Conservation (phyloP, 1,139 yeast genomes). For the Saccharomyces hybrid region DNA sequence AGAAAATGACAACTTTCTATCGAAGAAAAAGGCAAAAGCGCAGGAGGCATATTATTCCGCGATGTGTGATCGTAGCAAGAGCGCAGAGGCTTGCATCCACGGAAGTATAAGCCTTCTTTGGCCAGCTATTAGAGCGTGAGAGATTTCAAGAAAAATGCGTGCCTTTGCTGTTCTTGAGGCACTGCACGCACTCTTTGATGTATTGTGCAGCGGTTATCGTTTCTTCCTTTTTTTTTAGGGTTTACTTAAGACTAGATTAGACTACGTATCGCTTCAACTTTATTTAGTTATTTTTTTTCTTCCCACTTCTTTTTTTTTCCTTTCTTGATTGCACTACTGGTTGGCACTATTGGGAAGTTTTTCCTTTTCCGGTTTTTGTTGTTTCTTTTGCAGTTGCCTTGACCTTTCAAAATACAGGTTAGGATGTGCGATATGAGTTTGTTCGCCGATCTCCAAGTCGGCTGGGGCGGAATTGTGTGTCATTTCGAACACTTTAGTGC, state of each 20-base stretch:
- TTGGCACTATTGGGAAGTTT: background rate
- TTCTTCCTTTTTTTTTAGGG: background rate
- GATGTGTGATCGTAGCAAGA: background rate
- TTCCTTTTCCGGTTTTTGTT: constrained; percentile 21
- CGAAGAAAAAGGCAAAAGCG: background rate
- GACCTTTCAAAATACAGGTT: constrained; percentile 80
- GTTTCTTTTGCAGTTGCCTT: constrained; percentile 28
- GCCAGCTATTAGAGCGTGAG: background rate
- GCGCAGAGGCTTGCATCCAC: background rate
- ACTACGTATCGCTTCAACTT: background rate
- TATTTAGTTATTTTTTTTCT: background rate
- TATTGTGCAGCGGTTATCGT: constrained; percentile 2
- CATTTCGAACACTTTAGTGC: constrained; percentile 80
- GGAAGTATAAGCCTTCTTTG: background rate
- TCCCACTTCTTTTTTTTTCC: background rate
- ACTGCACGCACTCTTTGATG: background rate
- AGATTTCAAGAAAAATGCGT: background rate
- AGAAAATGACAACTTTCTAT: background rate
- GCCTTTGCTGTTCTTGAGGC: background rate
- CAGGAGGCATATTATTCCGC: background rate
- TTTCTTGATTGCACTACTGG: background rate
- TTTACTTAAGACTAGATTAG: background rate
- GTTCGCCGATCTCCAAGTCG: constrained; percentile 41
- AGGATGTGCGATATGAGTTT: constrained; percentile 67
- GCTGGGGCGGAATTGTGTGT: constrained; percentile 36